A percentile compares a stretch with the other conserved stretches of the same genome.
These are phyloP conservation scores for Paraglomus occultum DNA, from an alignment of 192 early-diverging fungal genomes.

Conservation along the genomic window DNA sequence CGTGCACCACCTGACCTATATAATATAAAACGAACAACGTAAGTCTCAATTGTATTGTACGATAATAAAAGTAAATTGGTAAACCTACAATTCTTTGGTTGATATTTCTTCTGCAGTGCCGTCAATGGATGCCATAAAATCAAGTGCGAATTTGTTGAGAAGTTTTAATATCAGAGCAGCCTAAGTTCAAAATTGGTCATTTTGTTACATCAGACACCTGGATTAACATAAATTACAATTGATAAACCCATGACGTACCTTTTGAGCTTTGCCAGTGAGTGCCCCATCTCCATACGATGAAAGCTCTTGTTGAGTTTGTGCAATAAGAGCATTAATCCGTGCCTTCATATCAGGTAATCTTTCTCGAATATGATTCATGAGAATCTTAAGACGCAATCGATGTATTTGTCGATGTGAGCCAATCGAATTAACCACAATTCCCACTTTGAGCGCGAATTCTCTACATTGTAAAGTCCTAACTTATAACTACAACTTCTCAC, in stretches of 20 bases:
- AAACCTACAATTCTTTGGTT: conserved; percentile 64
- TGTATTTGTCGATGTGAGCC: background rate
- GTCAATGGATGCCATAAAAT: conserved; percentile 77
- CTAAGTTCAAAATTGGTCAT: conserved; percentile 25
- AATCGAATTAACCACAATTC: no score
- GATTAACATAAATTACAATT: background rate
- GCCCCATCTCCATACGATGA: conserved; percentile 60
- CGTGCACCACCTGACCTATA: conserved; percentile 71
- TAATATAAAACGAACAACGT: background rate
- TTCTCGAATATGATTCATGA: conserved; percentile 79
- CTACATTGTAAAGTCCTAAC: no score
- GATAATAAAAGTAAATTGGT: background rate
- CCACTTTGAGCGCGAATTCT: no score
- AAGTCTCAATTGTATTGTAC: background rate
- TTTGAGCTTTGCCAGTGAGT: conserved; percentile 48
- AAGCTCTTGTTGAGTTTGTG: conserved; percentile 76
- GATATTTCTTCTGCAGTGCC: conserved; percentile 69
- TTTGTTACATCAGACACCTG: background rate
- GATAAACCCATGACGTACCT: conserved; percentile 30
- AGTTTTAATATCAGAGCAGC: conserved; percentile 63
- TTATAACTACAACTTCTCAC: no score
- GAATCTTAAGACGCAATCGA: conserved; percentile 43
- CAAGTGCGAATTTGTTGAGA: conserved; percentile 72
- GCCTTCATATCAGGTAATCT: conserved; percentile 75
- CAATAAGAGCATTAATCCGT: conserved; percentile 71